Evolutionary conservation across 805 yeast genomes (phyloP).

Genomic region (Allodekkera sacchari): DNA sequence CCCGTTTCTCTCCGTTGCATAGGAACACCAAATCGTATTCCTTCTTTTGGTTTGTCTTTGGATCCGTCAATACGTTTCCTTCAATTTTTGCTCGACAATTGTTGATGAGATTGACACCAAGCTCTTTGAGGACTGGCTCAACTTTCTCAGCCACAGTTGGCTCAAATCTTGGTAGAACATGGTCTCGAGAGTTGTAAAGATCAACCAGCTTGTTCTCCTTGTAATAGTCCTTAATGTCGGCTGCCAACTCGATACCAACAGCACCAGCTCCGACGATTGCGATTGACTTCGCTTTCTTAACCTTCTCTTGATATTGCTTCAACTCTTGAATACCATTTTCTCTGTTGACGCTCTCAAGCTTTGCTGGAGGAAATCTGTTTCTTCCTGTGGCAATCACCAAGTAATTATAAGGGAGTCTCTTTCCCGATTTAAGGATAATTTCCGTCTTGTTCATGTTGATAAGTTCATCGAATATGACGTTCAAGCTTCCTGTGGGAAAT

Average conservation of each 20-base stretch:
- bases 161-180: slow-evolving; percentile 1
- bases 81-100: neutral
- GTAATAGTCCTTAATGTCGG: slow-evolving; percentile 33
- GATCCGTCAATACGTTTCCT: neutral
- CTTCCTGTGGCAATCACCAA: slow-evolving; percentile 3
- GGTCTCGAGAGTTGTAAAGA: slow-evolving; percentile 3
- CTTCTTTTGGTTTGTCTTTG: neutral
- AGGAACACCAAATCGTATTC: slow-evolving; percentile 1
- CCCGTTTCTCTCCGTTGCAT: neutral
- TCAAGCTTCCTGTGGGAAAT: neutral
- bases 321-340: slow-evolving; percentile 34
- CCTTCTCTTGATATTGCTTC: slow-evolving; percentile 24
- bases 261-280: slow-evolving; percentile 47
- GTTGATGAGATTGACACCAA: slow-evolving; percentile 1
- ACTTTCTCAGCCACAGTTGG: neutral
- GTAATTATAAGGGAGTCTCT: neutral
- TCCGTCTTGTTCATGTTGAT: neutral
- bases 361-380: neutral
- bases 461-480: slow-evolving; percentile 1
- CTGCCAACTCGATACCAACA: slow-evolving; percentile 42
- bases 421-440: neutral
- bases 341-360: slow-evolving; percentile 26
- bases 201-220: slow-evolving; percentile 16
- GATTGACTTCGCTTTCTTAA: slow-evolving; percentile 29
- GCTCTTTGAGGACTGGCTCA: neutral